These are phyloP conservation scores for Ceratocystis eucalypticola DNA, from an alignment of 2,329 filamentous ascomycete species.

Conservation along the genomic window DNA sequence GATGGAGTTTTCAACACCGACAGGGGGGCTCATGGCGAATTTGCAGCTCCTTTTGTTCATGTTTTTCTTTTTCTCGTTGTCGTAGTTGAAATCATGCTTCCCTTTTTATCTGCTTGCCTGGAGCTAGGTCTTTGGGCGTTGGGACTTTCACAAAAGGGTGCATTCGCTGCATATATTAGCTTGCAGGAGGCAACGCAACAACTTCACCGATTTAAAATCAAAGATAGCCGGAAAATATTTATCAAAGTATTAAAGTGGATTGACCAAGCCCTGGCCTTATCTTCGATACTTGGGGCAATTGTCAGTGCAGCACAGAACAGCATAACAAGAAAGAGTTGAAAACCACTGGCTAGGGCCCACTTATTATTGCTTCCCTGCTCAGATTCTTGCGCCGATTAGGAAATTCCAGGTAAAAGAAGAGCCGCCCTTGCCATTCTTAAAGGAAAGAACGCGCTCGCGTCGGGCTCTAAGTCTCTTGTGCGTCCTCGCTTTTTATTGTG, in stretches of 20 bases:
- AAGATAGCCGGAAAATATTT: not conserved
- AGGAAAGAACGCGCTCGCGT: constrained; percentile 17
- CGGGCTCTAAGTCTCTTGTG: not conserved
- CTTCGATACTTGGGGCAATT: not conserved
- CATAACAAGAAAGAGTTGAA: not conserved
- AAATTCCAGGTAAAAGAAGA: constrained; percentile 5
- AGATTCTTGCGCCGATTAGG: constrained; percentile 15
- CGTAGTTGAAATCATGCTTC: too few relatives aligned
- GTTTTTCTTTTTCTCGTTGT: too few relatives aligned
- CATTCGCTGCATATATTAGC: too few relatives aligned
- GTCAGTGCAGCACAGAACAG: not conserved
- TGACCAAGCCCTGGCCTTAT: constrained; percentile 2
- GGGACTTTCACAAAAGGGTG: not conserved
- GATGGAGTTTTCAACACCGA: too few relatives aligned
- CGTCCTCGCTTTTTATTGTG: not conserved
- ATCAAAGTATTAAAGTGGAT: not conserved
- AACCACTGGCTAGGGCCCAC: constrained; percentile 1
- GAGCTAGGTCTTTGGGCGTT: not conserved
- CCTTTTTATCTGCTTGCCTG: too few relatives aligned
- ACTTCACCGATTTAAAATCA: not conserved
- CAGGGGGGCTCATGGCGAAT: too few relatives aligned
- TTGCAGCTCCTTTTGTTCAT: too few relatives aligned
- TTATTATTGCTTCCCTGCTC: constrained; percentile 11
- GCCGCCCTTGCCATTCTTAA: not conserved
- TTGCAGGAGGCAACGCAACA: not conserved